phyloP scores from a whole-genome alignment of 768 basidiomycete genomes.

The Daedalea quercina region DNA sequence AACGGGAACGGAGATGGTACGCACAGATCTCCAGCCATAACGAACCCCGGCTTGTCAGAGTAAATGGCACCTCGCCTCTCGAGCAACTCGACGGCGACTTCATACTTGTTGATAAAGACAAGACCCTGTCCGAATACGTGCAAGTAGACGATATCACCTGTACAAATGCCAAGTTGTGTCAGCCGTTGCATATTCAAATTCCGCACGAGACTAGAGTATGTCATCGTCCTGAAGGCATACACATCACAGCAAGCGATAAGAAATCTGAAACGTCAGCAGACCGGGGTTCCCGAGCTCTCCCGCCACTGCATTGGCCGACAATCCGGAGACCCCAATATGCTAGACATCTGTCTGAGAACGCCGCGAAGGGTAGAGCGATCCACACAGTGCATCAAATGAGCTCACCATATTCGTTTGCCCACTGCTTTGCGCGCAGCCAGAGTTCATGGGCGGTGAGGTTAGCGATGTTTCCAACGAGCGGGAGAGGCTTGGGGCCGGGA shows the following conservation, averaged over 20 bases:
- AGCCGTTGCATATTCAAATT: background rate
- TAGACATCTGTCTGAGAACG: too few relatives aligned
- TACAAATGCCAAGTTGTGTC: background rate
- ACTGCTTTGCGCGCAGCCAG: slow-evolving; percentile 54
- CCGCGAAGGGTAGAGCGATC: too few relatives aligned
- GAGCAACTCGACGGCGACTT: slow-evolving; percentile 55
- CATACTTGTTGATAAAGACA: slow-evolving; percentile 57
- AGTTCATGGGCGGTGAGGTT: slow-evolving; percentile 56
- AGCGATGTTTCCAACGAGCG: slow-evolving; percentile 56
- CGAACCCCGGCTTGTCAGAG: slow-evolving; percentile 63
- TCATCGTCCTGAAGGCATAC: too few relatives aligned
- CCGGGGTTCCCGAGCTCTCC: too few relatives aligned
- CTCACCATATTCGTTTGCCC: slow-evolving; percentile 62
- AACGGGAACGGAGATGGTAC: slow-evolving; percentile 20
- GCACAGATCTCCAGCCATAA: slow-evolving; percentile 68
- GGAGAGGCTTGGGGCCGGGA: slow-evolving; percentile 63
- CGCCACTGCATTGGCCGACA: too few relatives aligned
- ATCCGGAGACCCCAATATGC: too few relatives aligned
- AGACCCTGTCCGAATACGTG: slow-evolving; percentile 62
- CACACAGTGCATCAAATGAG: background rate
- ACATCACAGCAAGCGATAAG: too few relatives aligned
- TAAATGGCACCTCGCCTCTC: slow-evolving; percentile 68
- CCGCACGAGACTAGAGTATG: too few relatives aligned
- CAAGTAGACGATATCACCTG: slow-evolving; percentile 61
- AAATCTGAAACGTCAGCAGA: too few relatives aligned